Evolutionary conservation across 75 land plant genomes (phyloP).

Genomic region (Pinus albicaulis): DNA sequence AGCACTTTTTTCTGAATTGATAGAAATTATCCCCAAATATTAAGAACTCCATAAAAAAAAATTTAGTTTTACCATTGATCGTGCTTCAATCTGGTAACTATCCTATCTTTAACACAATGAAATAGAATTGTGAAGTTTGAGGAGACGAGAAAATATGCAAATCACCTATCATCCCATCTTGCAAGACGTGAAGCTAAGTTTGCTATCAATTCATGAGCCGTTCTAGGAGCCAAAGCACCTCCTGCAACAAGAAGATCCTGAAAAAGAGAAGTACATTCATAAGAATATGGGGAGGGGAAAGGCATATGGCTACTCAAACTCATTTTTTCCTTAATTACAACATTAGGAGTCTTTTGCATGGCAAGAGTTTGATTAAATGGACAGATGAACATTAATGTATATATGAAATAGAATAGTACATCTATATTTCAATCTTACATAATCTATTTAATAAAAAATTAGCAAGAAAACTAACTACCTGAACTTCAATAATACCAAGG

Average conservation of each 20-base stretch:
- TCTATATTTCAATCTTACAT: not conserved
- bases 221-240: conserved; percentile 67
- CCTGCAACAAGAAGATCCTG: conserved; percentile 87
- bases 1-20: too few relatives aligned
- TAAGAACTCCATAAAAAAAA: not conserved
- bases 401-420: not conserved
- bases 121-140: not conserved
- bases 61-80: not conserved
- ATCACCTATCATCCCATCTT: conserved; percentile 95
- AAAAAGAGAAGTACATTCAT: conserved; percentile 6
- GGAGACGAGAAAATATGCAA: not conserved
- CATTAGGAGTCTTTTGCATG: not conserved
- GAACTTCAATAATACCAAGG: conserved; percentile 87
- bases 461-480: conserved; percentile 33
- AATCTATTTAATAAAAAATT: not conserved
- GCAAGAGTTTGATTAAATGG: not conserved
- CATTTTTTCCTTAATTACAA: not conserved
- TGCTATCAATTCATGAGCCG: conserved; percentile 79
- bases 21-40: not conserved
- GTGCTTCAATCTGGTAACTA: not conserved
- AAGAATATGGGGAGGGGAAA: not conserved
- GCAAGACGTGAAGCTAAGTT: conserved; percentile 75
- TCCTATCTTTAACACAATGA: not conserved
- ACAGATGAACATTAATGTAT: not conserved
- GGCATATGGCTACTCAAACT: not conserved